Conservation (phyloP, 192 early-diverging fungal genomes). For the Gonapodya sp. region DNA sequence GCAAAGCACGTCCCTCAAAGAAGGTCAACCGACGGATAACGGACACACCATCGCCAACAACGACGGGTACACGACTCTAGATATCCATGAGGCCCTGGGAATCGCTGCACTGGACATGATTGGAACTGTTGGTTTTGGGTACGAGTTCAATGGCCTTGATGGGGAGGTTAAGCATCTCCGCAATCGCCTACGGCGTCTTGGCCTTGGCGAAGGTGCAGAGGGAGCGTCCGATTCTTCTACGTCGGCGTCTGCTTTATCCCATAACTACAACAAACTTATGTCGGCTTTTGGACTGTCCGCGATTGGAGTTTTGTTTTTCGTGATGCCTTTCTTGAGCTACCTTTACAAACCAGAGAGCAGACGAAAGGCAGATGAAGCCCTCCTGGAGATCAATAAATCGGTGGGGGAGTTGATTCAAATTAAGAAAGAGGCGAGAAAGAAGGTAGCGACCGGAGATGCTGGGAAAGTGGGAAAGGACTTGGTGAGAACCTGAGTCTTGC, state of each 20-base stretch:
- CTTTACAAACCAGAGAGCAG: background rate
- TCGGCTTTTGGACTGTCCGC: background rate
- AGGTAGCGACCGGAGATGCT: background rate
- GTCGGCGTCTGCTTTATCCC: background rate
- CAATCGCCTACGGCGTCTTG: background rate
- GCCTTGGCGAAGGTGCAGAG: background rate
- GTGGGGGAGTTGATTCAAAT: background rate
- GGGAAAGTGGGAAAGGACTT: background rate
- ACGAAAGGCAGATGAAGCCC: background rate
- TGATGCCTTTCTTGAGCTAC: background rate
- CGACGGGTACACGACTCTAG: background rate
- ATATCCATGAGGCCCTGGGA: slow-evolving; percentile 6
- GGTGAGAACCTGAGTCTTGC: background rate
- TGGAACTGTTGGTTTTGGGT: background rate
- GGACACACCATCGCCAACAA: background rate
- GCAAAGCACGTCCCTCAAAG: background rate
- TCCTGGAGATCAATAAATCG: background rate
- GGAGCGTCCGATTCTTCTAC: background rate
- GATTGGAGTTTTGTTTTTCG: background rate
- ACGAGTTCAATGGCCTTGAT: slow-evolving; percentile 3
- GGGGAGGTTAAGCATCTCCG: background rate
- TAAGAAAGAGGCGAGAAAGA: background rate
- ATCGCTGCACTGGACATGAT: slow-evolving; percentile 6
- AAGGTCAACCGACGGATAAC: background rate
- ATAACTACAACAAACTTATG: slow-evolving; percentile 5